Evolutionary conservation across 164 flowering plant genomes (phyloP).

Genomic region (Stephania yunnanensis): DNA sequence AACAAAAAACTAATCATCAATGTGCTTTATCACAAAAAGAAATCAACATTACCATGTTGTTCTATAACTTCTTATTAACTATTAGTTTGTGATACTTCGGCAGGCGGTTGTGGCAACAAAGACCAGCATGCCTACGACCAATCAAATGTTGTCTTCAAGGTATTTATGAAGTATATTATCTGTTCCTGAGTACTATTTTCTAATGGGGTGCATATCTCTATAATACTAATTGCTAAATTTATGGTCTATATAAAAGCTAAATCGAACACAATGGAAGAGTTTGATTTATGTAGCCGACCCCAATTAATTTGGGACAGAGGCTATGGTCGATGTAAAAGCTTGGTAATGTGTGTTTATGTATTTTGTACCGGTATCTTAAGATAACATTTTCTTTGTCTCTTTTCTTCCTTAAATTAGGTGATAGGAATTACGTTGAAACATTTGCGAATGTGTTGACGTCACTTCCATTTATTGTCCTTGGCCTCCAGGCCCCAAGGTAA

Average conservation of each 20-base stretch:
- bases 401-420: slow-evolving; percentile 41
- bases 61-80: not conserved
- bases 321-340: not conserved
- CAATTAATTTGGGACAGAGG: no score
- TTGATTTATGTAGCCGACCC: no score
- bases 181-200: not conserved
- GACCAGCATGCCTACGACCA: slow-evolving; percentile 72
- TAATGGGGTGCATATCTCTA: not conserved
- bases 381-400: not conserved
- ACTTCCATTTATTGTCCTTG: slow-evolving; percentile 83
- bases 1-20: not conserved
- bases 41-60: not conserved
- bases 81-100: slow-evolving; percentile 1
- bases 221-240: not conserved
- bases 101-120: slow-evolving; percentile 77
- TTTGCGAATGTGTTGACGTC: slow-evolving; percentile 88
- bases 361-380: not conserved
- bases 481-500: slow-evolving; percentile 83
- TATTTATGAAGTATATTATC: slow-evolving; percentile 21
- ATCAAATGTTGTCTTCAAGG: slow-evolving; percentile 49
- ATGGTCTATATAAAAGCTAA: not conserved
- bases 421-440: slow-evolving; percentile 49
- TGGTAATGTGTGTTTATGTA: not conserved
- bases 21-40: not conserved
- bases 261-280: no score